Conservation (phyloP, 2,329 filamentous ascomycete genomes). For the Arthroderma uncinatum region DNA sequence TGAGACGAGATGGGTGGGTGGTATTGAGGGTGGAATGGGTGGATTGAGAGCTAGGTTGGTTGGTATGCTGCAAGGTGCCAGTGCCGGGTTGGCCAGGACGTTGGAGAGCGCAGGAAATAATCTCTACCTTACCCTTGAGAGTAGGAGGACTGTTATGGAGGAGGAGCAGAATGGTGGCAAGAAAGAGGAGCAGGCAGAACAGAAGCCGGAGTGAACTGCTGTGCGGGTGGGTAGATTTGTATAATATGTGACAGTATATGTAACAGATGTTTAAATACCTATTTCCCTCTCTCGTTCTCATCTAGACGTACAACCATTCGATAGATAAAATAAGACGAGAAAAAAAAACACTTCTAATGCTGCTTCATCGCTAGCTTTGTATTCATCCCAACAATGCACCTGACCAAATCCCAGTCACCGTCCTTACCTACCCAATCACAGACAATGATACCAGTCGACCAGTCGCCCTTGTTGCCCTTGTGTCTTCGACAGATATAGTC, state of each 20-base stretch:
- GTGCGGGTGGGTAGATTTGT: background rate
- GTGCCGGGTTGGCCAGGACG: slow-evolving; percentile 63
- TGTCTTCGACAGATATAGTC: slow-evolving; percentile 48
- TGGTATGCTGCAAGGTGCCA: slow-evolving; percentile 65
- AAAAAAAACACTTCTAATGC: slow-evolving; percentile 9
- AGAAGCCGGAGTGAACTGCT: slow-evolving; percentile 17
- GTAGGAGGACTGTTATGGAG: slow-evolving; percentile 67
- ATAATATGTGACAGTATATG: slow-evolving; percentile 9
- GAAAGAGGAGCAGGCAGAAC: slow-evolving; percentile 52
- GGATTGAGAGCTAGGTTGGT: slow-evolving; percentile 74
- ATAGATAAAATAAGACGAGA: slow-evolving; percentile 8
- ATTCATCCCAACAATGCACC: slow-evolving; percentile 87
- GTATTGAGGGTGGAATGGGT: slow-evolving; percentile 70
- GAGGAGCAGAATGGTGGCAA: slow-evolving; percentile 45
- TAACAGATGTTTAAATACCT: slow-evolving; percentile 10
- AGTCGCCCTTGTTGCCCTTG: slow-evolving; percentile 50
- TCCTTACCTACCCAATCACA: slow-evolving; percentile 84
- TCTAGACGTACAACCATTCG: background rate
- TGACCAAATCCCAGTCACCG: slow-evolving; percentile 82
- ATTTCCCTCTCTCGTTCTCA: background rate
- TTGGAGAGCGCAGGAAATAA: slow-evolving; percentile 71
- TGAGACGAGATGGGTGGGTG: slow-evolving; percentile 58
- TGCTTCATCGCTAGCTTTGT: slow-evolving; percentile 42
- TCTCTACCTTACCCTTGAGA: slow-evolving; percentile 80
- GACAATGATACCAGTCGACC: slow-evolving; percentile 74